Evolutionary conservation across 1,139 yeast genomes (phyloP).

Genomic region (Arxiozyma slooffiae): DNA sequence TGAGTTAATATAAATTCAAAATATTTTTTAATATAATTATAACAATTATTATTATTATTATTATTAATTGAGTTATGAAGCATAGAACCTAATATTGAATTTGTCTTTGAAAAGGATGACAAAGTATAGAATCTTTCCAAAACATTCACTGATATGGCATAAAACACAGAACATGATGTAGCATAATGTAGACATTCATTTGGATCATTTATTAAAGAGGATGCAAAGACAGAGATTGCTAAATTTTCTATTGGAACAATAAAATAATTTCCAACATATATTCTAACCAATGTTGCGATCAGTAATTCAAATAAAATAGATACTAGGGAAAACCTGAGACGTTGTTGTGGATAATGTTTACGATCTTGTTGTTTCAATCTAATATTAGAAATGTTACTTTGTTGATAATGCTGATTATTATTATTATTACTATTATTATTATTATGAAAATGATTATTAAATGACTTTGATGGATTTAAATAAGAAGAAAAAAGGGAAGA

Average conservation of each 20-base stretch:
- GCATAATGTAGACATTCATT: constrained; percentile 24
- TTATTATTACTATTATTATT: background rate
- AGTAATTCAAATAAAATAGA: constrained; percentile 1
- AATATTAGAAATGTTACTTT: background rate
- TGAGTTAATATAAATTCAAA: too few species aligned
- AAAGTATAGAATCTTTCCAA: background rate
- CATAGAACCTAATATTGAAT: background rate
- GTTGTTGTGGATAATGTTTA: background rate
- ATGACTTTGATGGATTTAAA: background rate
- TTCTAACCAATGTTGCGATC: constrained; percentile 17
- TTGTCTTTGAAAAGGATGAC: background rate
- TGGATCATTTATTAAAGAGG: constrained; percentile 27
- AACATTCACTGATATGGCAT: constrained; percentile 18
- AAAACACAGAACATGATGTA: constrained; percentile 22
- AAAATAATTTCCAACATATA: constrained; percentile 19
- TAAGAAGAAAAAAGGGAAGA: background rate
- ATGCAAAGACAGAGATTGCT: constrained; percentile 25
- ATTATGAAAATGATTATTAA: background rate
- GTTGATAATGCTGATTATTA: background rate
- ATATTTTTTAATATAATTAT: too few species aligned
- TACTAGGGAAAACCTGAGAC: background rate
- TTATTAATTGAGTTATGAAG: too few species aligned
- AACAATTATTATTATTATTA: too few species aligned
- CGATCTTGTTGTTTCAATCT: background rate
- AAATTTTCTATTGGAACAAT: constrained; percentile 21